A percentile compares a stretch with the other conserved stretches of the same genome.
These are phyloP conservation scores for Xylariaceae sp. DNA, from an alignment of 2,329 filamentous ascomycete species.

Conservation along the genomic window DNA sequence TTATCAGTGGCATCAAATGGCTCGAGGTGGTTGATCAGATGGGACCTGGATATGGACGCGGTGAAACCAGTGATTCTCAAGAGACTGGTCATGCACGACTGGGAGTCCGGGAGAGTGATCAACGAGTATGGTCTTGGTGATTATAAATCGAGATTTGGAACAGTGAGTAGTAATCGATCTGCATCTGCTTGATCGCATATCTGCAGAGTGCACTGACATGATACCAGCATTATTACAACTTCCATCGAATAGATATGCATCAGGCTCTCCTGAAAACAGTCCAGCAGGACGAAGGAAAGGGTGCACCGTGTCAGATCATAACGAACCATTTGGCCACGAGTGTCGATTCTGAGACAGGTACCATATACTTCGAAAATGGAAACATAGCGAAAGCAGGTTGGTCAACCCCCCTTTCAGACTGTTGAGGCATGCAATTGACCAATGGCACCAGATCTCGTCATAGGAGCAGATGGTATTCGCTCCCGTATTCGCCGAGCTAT, in stretches of 20 bases:
- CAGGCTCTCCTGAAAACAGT: not conserved
- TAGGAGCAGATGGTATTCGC: not conserved
- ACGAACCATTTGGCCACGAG: not conserved
- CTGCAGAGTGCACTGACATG: no score
- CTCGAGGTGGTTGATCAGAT: conserved; percentile 65
- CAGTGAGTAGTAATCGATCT: no score
- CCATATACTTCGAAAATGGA: not conserved
- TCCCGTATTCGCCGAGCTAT: not conserved
- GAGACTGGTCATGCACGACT: conserved; percentile 66
- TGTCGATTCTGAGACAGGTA: not conserved
- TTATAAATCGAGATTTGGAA: not conserved
- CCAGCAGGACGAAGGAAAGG: not conserved
- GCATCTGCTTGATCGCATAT: conserved; percentile 58
- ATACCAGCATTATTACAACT: conserved; percentile 63
- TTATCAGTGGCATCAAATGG: conserved; percentile 67
- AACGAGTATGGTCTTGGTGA: conserved; percentile 34
- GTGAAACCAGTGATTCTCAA: conserved; percentile 62
- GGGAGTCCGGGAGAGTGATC: conserved; percentile 63
- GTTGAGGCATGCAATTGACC: no score
- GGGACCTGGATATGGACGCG: conserved; percentile 59
- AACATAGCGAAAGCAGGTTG: no score
- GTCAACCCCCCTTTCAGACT: no score
- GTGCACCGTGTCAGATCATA: not conserved
- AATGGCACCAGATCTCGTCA: not conserved
- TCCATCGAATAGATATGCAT: conserved; percentile 51